A percentile compares a stretch with the other conserved stretches of the same genome.
phyloP scores from a whole-genome alignment of 140 eudicot genomes.

The Flaveria floridana region DNA sequence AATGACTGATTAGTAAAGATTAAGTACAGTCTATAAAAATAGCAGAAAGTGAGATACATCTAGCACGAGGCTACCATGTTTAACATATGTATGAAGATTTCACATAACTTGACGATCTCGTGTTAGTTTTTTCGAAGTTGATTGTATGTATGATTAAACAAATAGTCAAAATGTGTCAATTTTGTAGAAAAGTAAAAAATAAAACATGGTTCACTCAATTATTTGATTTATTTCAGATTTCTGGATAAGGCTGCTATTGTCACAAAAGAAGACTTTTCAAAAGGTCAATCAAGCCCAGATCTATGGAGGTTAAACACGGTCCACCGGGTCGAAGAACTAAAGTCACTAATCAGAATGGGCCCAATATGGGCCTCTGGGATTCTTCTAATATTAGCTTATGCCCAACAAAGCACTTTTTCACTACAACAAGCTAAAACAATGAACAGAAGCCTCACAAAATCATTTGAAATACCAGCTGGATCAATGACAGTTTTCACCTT shows the following conservation, averaged over 20 bases:
- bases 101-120: neutral
- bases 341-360: constrained; percentile 77
- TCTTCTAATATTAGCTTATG: constrained; percentile 69
- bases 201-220: neutral
- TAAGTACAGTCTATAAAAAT: no score
- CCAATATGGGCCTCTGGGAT: constrained; percentile 97
- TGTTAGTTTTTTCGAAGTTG: neutral
- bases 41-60: no score
- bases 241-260: constrained; percentile 88
- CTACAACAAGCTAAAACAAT: constrained; percentile 85
- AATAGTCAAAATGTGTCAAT: neutral
- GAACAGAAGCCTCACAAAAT: constrained; percentile 66
- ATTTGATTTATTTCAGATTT: constrained; percentile 45
- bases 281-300: constrained; percentile 41
- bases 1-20: no score
- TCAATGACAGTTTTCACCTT: constrained; percentile 85
- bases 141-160: constrained; percentile 2
- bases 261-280: constrained; percentile 52
- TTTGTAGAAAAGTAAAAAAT: neutral
- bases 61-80: neutral
- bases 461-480: constrained; percentile 82
- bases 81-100: neutral
- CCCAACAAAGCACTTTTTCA: constrained; percentile 87
- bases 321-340: constrained; percentile 88
- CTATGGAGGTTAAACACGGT: constrained; percentile 74